Evolutionary conservation across 306 rosid genomes (phyloP).

Genomic region (Potentilla sterilis): DNA sequence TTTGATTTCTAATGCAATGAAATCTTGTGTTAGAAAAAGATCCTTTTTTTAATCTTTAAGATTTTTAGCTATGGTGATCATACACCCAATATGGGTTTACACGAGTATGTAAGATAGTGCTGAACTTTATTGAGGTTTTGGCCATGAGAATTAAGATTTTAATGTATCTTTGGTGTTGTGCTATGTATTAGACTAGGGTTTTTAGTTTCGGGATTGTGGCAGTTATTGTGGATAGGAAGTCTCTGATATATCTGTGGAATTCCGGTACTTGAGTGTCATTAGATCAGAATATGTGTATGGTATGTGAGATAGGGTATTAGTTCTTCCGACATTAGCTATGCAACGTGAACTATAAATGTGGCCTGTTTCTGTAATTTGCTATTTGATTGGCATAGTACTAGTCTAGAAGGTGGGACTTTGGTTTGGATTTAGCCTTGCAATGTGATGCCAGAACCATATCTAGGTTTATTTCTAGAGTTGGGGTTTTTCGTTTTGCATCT

Average conservation of each 20-base stretch:
- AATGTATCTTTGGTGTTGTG: background rate
- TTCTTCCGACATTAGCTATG: background rate
- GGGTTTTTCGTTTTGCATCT: background rate
- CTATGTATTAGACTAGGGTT: background rate
- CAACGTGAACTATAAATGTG: background rate
- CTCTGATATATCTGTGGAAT: background rate
- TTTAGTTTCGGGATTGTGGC: background rate
- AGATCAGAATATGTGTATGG: background rate
- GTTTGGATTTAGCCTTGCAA: background rate
- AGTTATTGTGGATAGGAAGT: background rate
- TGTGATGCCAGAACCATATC: background rate
- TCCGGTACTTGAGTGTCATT: background rate
- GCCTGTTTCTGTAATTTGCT: background rate
- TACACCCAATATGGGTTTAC: background rate
- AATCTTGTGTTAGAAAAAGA: background rate
- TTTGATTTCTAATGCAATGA: background rate
- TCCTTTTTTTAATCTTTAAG: background rate
- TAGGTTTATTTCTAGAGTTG: background rate
- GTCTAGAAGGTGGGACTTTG: background rate
- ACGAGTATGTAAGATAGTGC: background rate
- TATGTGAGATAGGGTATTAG: background rate
- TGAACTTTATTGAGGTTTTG: background rate
- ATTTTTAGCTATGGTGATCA: background rate
- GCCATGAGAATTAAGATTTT: background rate
- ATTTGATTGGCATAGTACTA: background rate